Evolutionary conservation across 1,139 yeast species (phyloP).

Genomic region (Yarrowia galli): DNA sequence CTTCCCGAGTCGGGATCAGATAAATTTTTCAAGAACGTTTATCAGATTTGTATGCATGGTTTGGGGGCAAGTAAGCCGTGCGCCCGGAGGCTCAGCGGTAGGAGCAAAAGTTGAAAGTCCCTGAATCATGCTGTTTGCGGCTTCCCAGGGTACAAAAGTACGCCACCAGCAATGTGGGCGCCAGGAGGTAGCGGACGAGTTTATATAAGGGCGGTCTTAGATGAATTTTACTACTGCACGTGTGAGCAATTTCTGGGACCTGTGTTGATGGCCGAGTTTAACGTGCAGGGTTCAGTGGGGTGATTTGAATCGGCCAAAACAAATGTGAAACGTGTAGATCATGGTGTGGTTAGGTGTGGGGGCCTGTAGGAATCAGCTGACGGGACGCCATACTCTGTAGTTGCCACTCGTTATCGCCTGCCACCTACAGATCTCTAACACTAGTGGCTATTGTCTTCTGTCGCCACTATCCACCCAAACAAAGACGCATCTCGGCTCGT

Average conservation of each 20-base stretch:
- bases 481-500: conserved; percentile 16
- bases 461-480: background rate
- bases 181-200: background rate
- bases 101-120: background rate
- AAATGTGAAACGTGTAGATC: conserved; percentile 6
- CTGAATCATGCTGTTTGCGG: background rate
- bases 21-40: conserved; percentile 7
- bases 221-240: conserved; percentile 29
- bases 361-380: no score
- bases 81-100: background rate
- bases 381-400: no score
- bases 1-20: no score
- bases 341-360: no score
- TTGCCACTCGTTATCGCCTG: no score
- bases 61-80: conserved; percentile 34
- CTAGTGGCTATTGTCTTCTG: background rate
- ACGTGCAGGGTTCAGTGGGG: conserved; percentile 26
- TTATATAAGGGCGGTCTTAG: conserved; percentile 11
- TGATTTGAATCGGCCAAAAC: conserved; percentile 5
- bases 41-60: conserved; percentile 36
- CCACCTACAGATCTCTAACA: background rate
- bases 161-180: background rate
- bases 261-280: conserved; percentile 20
- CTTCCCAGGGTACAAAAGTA: background rate
- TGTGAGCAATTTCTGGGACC: conserved; percentile 30